phyloP scores from a whole-genome alignment of 768 basidiomycete genomes.

The Daedaleopsis sinensis region DNA sequence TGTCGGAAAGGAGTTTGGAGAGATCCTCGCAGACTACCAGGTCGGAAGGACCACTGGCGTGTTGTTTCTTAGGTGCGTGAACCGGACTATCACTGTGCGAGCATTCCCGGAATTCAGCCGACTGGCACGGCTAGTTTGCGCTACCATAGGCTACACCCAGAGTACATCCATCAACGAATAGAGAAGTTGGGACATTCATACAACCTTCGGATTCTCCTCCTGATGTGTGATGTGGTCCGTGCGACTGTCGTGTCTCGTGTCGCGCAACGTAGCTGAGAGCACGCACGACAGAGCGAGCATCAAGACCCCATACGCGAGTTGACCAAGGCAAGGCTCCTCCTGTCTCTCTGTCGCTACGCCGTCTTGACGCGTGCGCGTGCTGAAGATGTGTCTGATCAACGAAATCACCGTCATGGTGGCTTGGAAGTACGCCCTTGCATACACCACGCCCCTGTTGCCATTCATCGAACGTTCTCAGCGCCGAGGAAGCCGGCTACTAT shows the following conservation, averaged over 20 bases:
- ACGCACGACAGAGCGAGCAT: constrained; percentile 76
- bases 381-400: constrained; percentile 84
- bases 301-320: constrained; percentile 90
- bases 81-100: too few species aligned
- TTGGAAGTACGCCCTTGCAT: constrained; percentile 66
- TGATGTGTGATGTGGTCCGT: constrained; percentile 91
- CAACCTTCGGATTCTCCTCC: constrained; percentile 80
- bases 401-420: constrained; percentile 90
- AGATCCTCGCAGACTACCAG: constrained; percentile 93
- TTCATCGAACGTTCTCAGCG: constrained; percentile 44
- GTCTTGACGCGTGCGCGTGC: not conserved
- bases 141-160: constrained; percentile 96
- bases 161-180: constrained; percentile 92
- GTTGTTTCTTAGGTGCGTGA: constrained; percentile 79
- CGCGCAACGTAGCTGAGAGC: not conserved
- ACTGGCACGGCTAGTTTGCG: constrained; percentile 58
- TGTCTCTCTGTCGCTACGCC: not conserved
- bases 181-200: constrained; percentile 83
- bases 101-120: too few species aligned
- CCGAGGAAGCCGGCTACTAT: constrained; percentile 92
- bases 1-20: constrained; percentile 92
- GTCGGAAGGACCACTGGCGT: constrained; percentile 94
- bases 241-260: not conserved
- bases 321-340: constrained; percentile 62
- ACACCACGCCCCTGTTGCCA: not conserved